phyloP scores from a whole-genome alignment of 371 early-diverging fungal species.

The Mucor racemosus region DNA sequence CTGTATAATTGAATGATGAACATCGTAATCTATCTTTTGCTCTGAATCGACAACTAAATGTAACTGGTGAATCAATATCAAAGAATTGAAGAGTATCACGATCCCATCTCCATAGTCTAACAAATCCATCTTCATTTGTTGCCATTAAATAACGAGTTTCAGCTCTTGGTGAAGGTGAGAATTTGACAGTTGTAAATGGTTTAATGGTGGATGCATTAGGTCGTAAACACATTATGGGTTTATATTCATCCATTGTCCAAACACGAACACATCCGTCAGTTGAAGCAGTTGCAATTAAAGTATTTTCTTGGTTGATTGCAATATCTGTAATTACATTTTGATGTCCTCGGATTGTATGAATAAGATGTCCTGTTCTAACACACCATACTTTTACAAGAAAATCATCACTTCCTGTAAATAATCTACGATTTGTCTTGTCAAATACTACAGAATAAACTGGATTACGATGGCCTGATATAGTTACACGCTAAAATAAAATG shows the following conservation, averaged over 20 bases:
- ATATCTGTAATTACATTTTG: slow-evolving; percentile 81
- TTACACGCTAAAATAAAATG: slow-evolving; percentile 53
- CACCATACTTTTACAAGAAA: slow-evolving; percentile 89
- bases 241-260: slow-evolving; percentile 79
- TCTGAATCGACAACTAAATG: slow-evolving; percentile 67
- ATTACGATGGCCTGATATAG: slow-evolving; percentile 77
- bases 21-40: slow-evolving; percentile 66
- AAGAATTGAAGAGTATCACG: slow-evolving; percentile 58
- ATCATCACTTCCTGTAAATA: slow-evolving; percentile 89
- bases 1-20: slow-evolving; percentile 78
- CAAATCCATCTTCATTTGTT: slow-evolving; percentile 76
- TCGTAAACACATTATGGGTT: slow-evolving; percentile 68
- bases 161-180: slow-evolving; percentile 82
- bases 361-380: slow-evolving; percentile 77
- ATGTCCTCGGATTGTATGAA: slow-evolving; percentile 86
- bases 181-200: slow-evolving; percentile 74
- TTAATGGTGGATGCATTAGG: slow-evolving; percentile 52
- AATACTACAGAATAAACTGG: slow-evolving; percentile 78
- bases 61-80: slow-evolving; percentile 59
- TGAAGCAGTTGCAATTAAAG: slow-evolving; percentile 84
- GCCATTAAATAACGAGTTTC: slow-evolving; percentile 79
- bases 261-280: slow-evolving; percentile 81
- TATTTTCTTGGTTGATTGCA: slow-evolving; percentile 80
- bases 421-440: slow-evolving; percentile 73
- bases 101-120: slow-evolving; percentile 80